phyloP scores from a whole-genome alignment of 495 filamentous ascomycete genomes.

The Hypoxylon rickii region DNA sequence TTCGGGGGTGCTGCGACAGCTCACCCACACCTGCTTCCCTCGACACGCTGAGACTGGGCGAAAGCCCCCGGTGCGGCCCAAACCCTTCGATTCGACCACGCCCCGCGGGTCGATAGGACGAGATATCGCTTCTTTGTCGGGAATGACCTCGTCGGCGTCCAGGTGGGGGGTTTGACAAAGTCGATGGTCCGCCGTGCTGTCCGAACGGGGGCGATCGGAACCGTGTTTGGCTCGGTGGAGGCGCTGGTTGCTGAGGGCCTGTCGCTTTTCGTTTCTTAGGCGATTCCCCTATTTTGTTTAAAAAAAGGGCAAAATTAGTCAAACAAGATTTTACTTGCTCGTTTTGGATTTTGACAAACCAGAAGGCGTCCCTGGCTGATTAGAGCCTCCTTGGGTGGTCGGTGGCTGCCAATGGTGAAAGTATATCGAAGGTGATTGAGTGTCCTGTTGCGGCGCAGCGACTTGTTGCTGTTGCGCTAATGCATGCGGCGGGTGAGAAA shows the following conservation, averaged over 20 bases:
- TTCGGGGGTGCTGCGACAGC: slow-evolving; percentile 39
- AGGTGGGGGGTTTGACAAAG: slow-evolving; percentile 58
- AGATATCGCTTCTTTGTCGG: slow-evolving; percentile 70
- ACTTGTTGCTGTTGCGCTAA: slow-evolving; percentile 44
- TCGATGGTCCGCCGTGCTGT: slow-evolving; percentile 56
- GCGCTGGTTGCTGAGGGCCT: slow-evolving; percentile 62
- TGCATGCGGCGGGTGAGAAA: slow-evolving; percentile 38
- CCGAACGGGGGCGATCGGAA: slow-evolving; percentile 62
- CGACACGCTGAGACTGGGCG: slow-evolving; percentile 39
- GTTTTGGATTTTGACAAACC: slow-evolving; percentile 65
- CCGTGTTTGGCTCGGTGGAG: slow-evolving; percentile 59
- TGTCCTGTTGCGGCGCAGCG: slow-evolving; percentile 54
- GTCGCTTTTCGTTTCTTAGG: slow-evolving; percentile 76
- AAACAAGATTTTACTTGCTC: slow-evolving; percentile 51
- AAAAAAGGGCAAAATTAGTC: slow-evolving; percentile 55
- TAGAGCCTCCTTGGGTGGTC: slow-evolving; percentile 59
- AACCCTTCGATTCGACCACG: slow-evolving; percentile 44
- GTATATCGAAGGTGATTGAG: slow-evolving; percentile 73
- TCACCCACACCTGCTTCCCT: slow-evolving; percentile 35
- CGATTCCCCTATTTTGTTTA: slow-evolving; percentile 63
- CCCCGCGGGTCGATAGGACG: slow-evolving; percentile 49
- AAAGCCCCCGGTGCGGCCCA: slow-evolving; percentile 46
- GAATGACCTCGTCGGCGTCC: slow-evolving; percentile 67
- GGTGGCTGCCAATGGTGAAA: slow-evolving; percentile 94
- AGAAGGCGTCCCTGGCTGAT: slow-evolving; percentile 67